Evolutionary conservation across 1,284 basidiomycete species (phyloP), one percentile per base, ranked within the genome.

Genomic region (Violaceomyces palustris): DNA sequence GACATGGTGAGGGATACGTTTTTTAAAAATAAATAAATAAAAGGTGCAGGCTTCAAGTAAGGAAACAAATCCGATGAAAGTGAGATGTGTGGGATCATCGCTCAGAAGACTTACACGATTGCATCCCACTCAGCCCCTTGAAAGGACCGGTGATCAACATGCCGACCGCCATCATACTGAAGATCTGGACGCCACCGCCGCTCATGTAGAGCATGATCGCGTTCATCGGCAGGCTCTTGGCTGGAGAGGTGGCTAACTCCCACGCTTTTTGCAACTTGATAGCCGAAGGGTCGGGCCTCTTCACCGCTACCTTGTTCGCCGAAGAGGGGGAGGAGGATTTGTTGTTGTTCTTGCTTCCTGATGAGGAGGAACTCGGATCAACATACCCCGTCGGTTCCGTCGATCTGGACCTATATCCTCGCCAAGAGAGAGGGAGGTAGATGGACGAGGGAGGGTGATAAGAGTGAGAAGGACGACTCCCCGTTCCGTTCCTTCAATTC

Each of bases 161-260:
- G 14, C 59, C 59, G 5, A 72, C 67, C 19, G 58, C 66, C 66
- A 71, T 70, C 69, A 72, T 72, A 30, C 60, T 64, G 47, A 72
- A 72, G 38, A 71, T 71, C 53, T 72, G 69, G 2, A 72, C 69
- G 32, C 63, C 44, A 17, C 50, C 61, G 11, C 69, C 69, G 32
- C 51, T 58, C 69, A 72, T 72, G 58, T 67, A 72, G 15, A 72
- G 57, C 69, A 72, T 72, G 52, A 70, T 59, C 0, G 57, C 58
- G 45, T 71, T 69, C 69, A 72, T 72, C 6, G 69, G 69, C 15
- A 72, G 31, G 8, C 47, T 38, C 38, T 72, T 72, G 18, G 65
- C 61, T 2, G 69, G 69, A 2, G 66, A 59, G 25, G 58, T 47
- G 7, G 69, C 68, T 7, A 62, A 39, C 36, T 72, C 69, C 69